Conservation (phyloP, 2,329 filamentous ascomycete species). For the Tolypocladium paradoxum region DNA sequence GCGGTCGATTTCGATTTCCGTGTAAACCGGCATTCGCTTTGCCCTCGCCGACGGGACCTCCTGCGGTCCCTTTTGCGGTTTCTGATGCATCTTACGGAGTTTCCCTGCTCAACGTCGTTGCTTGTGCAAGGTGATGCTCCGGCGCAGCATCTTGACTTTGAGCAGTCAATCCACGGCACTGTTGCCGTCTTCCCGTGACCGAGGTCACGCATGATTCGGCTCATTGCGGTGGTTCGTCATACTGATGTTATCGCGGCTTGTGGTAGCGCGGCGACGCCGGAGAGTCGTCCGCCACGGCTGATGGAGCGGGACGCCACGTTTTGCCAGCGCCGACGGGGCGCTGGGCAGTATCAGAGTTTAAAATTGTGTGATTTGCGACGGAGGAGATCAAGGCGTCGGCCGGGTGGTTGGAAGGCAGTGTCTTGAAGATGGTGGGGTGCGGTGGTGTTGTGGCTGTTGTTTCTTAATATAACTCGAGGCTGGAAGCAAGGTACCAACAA, state of each 20-base stretch:
- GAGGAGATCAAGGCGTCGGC: too few relatives aligned
- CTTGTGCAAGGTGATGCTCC: too few relatives aligned
- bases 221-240: background rate
- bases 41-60: background rate
- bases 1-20: conserved; percentile 2
- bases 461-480: background rate
- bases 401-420: background rate
- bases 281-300: background rate
- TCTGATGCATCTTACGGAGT: background rate
- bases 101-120: background rate
- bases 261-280: background rate
- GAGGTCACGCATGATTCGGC: too few relatives aligned
- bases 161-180: too few relatives aligned
- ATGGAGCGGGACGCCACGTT: background rate
- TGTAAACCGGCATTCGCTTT: background rate
- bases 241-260: background rate
- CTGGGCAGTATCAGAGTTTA: background rate
- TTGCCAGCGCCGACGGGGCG: background rate
- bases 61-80: too few relatives aligned
- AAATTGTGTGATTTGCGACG: background rate
- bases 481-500: too few relatives aligned
- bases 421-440: background rate
- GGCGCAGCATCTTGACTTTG: too few relatives aligned
- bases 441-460: background rate
- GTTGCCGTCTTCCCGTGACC: too few relatives aligned